Conservation (phyloP, 2,329 filamentous ascomycete genomes). For the Nigrospora sphaerica region DNA sequence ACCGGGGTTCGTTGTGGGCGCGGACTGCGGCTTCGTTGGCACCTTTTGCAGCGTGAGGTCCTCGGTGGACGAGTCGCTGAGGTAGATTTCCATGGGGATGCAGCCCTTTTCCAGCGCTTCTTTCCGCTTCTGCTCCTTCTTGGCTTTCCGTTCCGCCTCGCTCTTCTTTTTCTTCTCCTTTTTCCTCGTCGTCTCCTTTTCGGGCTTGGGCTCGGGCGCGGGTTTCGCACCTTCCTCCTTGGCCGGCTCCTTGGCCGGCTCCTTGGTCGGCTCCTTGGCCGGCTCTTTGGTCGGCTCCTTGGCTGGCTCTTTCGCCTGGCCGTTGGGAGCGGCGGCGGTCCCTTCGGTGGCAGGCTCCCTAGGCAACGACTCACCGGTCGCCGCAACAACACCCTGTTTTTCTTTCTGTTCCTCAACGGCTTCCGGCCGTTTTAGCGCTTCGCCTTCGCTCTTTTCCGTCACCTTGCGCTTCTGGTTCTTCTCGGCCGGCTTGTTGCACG, state of each 20-base stretch:
- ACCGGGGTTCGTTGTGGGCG: conserved; percentile 83
- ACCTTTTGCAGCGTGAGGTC: conserved; percentile 17
- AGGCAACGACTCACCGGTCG: conserved; percentile 28
- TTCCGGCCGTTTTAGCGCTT: conserved; percentile 62
- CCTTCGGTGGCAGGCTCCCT: conserved; percentile 27
- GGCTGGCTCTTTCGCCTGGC: background rate
- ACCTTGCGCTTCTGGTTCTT: conserved; percentile 57
- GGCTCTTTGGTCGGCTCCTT: background rate
- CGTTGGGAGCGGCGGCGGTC: background rate
- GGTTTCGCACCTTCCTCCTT: conserved; percentile 17
- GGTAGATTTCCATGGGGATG: conserved; percentile 74
- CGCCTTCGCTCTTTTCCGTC: conserved; percentile 65
- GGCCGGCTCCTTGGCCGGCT: background rate
- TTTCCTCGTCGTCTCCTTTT: conserved; percentile 56
- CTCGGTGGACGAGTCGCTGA: conserved; percentile 50
- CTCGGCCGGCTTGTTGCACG: conserved; percentile 40
- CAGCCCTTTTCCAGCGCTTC: conserved; percentile 83
- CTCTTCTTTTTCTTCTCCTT: conserved; percentile 96
- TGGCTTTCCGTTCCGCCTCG: conserved; percentile 85
- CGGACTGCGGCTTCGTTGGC: conserved; percentile 48
- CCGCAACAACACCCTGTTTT: conserved; percentile 32
- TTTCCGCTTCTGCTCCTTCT: conserved; percentile 80
- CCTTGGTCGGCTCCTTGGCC: conserved; percentile 10
- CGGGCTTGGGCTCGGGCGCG: conserved; percentile 20
- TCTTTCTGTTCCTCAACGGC: conserved; percentile 52